These are phyloP conservation scores for Trebouxiophyceae sp. DNA, from an alignment of 163 green algal genomes.

Conservation along the genomic window DNA sequence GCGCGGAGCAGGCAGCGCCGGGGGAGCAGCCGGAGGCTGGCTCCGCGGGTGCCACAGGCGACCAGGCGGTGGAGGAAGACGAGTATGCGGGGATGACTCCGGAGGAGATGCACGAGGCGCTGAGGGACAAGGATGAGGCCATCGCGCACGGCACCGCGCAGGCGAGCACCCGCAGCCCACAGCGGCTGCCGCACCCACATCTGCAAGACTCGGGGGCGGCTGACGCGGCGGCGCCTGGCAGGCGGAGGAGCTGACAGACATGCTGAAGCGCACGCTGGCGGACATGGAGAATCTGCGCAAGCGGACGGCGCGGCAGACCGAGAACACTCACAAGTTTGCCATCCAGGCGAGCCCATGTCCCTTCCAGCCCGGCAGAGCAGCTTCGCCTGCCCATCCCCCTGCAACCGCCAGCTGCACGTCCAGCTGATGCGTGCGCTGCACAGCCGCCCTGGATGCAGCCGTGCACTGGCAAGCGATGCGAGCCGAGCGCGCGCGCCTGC, in stretches of 20 bases:
- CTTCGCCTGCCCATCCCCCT: background rate
- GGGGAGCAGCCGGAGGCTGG: too few relatives aligned
- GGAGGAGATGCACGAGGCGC: too few relatives aligned
- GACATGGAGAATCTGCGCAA: conserved; percentile 95
- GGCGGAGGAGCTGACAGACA: conserved; percentile 45
- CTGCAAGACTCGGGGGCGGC: too few relatives aligned
- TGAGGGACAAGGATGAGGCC: too few relatives aligned
- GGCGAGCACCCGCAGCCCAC: too few relatives aligned
- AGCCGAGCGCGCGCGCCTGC: conserved; percentile 3
- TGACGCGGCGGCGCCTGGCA: too few relatives aligned
- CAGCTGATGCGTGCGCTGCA: background rate
- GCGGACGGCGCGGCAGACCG: conserved; percentile 63
- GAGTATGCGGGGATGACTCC: too few relatives aligned
- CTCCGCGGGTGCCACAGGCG: too few relatives aligned
- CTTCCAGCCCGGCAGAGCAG: background rate
- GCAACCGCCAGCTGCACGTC: background rate
- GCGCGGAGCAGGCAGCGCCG: too few relatives aligned
- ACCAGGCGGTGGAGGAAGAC: too few relatives aligned
- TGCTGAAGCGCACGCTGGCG: conserved; percentile 57
- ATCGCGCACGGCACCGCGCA: too few relatives aligned
- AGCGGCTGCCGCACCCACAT: too few relatives aligned
- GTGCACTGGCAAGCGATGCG: background rate
- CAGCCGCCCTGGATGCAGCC: background rate
- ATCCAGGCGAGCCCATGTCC: conserved; percentile 57
- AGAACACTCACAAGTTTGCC: conserved; percentile 76